Conservation (phyloP, 1,139 yeast genomes). For the Zygosaccharomyces pseudobailii region DNA sequence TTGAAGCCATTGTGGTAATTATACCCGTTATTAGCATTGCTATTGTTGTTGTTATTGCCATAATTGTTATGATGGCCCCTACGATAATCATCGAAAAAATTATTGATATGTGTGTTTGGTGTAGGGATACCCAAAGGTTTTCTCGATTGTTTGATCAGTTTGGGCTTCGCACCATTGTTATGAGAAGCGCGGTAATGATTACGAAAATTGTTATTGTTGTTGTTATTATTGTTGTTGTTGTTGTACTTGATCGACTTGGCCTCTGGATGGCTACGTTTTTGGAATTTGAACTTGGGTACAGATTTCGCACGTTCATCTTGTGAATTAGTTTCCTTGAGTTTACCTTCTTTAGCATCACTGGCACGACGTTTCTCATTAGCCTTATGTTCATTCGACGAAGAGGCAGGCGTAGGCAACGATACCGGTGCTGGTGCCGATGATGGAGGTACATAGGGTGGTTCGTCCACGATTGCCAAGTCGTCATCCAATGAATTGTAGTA, state of each 20-base stretch:
- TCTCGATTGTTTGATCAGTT: conserved; percentile 46
- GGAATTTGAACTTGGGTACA: conserved; percentile 26
- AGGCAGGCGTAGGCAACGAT: conserved; percentile 23
- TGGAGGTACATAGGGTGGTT: conserved; percentile 22
- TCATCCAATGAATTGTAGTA: conserved; percentile 45
- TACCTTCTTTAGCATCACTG: conserved; percentile 5
- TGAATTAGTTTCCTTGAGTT: conserved; percentile 3
- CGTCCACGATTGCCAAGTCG: conserved; percentile 19
- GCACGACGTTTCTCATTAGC: conserved; percentile 14
- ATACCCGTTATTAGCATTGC: conserved; percentile 11
- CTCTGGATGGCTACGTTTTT: conserved; percentile 20
- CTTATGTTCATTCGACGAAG: conserved; percentile 19
- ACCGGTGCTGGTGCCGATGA: conserved; percentile 24
- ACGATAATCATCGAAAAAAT: conserved; percentile 36
- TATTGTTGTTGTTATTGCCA: conserved; percentile 4
- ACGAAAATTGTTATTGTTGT: conserved; percentile 16
- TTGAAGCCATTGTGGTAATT: conserved; percentile 38
- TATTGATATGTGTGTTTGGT: conserved; percentile 39
- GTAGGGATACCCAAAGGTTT: conserved; percentile 65
- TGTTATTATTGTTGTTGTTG: conserved; percentile 15
- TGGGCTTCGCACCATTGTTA: conserved; percentile 31
- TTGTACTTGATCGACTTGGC: conserved; percentile 12
- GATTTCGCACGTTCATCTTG: conserved; percentile 25
- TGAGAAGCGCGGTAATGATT: conserved; percentile 15
- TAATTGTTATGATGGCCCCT: conserved; percentile 21